Percentiles rank a stretch among this genome's conserved stretches.
phyloP scores from a whole-genome alignment of 2,329 filamentous ascomycete species.

The Penicillium hordei region DNA sequence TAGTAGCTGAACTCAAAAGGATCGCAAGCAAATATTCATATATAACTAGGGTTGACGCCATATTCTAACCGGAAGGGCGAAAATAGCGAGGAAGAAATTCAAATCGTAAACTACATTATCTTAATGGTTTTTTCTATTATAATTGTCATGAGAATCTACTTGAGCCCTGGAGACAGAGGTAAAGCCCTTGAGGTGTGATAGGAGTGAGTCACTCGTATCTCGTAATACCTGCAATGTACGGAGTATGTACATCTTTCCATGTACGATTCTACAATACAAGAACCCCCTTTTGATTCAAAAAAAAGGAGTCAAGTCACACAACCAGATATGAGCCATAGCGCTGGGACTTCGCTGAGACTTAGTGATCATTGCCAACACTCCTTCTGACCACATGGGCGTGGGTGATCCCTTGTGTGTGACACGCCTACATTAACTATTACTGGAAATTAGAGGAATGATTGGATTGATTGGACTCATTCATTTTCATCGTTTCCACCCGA shows the following conservation, averaged over 20 bases:
- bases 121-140: neutral
- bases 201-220: neutral
- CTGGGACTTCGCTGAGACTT: neutral
- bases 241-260: neutral
- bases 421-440: neutral
- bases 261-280: neutral
- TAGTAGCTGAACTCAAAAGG: neutral
- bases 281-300: neutral
- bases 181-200: neutral
- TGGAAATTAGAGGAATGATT: neutral
- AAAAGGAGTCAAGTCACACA: neutral
- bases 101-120: neutral
- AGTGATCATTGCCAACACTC: conserved; percentile 3
- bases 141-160: neutral
- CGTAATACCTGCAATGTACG: neutral
- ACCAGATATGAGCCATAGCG: conserved; percentile 4
- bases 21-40: neutral
- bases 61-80: neutral
- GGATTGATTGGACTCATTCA: neutral
- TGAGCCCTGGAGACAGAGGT: neutral
- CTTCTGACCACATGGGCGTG: conserved; percentile 18
- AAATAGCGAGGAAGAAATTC: neutral
- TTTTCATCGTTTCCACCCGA: neutral
- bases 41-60: neutral
- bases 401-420: conserved; percentile 1